Percentiles rank a stretch among this genome's conserved stretches.
Conservation (phyloP, 164 flowering plant genomes). For the Macadamia tetraphylla region DNA sequence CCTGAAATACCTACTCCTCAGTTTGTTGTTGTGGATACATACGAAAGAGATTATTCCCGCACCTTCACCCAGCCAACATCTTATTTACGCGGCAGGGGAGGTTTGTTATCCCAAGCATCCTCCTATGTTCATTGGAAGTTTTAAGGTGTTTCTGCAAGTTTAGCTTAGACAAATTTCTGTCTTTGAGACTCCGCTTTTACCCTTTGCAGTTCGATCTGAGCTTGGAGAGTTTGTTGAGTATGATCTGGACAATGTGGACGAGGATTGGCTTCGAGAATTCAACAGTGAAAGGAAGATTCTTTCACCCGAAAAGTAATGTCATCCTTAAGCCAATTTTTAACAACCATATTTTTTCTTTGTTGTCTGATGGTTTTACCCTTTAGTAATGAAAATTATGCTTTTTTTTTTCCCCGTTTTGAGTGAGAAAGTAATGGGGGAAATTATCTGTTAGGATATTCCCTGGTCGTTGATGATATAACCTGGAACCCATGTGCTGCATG, state of each 20-base stretch:
- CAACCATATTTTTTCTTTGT: not conserved
- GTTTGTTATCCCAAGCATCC: constrained; percentile 27
- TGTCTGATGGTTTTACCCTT: not conserved
- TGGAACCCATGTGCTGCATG: no score
- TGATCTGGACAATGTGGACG: constrained; percentile 96
- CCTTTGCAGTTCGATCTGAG: constrained; percentile 76
- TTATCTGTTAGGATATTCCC: no score
- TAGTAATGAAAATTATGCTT: no score
- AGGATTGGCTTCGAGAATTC: constrained; percentile 85
- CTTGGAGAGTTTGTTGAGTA: constrained; percentile 96
- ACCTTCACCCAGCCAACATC: constrained; percentile 81
- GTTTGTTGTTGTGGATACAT: constrained; percentile 84
- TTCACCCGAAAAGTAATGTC: constrained; percentile 61
- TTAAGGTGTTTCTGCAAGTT: not conserved
- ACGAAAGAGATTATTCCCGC: constrained; percentile 86
- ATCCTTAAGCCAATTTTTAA: not conserved
- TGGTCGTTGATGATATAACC: no score
- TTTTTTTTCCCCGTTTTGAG: no score
- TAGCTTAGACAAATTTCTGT: not conserved
- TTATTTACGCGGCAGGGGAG: constrained; percentile 92
- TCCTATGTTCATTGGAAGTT: not conserved
- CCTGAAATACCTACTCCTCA: constrained; percentile 94
- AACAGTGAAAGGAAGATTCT: constrained; percentile 62
- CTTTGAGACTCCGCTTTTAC: not conserved
- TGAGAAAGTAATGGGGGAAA: no score